phyloP scores from a whole-genome alignment of 306 rosid species.

The Nissolia schottii region DNA sequence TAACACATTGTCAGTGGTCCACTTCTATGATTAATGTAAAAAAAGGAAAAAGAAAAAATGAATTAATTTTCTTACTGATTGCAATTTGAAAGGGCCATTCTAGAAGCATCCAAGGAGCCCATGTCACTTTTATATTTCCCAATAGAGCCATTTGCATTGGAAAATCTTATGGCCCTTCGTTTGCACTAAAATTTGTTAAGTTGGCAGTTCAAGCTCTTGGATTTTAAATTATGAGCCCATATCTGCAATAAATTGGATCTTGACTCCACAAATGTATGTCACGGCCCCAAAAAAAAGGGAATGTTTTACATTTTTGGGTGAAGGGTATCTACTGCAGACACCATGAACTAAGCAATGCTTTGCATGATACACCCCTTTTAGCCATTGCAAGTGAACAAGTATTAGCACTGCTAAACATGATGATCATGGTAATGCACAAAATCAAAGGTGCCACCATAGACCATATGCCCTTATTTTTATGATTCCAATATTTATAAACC shows the following conservation, averaged over 20 bases:
- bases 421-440: not conserved
- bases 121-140: too few relatives aligned
- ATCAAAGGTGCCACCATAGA: not conserved
- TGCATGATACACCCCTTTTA: not conserved
- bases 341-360: too few relatives aligned
- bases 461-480: not conserved
- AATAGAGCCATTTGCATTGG: too few relatives aligned
- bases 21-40: too few relatives aligned
- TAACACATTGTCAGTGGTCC: not conserved
- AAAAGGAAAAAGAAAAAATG: not conserved
- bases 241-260: conserved; percentile 66
- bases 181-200: too few relatives aligned
- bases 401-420: not conserved
- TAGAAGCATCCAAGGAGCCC: too few relatives aligned
- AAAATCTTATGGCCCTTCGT: too few relatives aligned
- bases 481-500: not conserved
- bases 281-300: too few relatives aligned
- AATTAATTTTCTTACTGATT: not conserved
- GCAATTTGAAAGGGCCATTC: not conserved
- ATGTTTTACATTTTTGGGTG: too few relatives aligned
- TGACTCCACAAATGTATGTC: conserved; percentile 48
- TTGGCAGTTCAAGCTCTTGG: conserved; percentile 68
- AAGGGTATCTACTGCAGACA: too few relatives aligned
- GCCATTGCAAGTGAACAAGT: not conserved
- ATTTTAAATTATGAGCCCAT: conserved; percentile 68